Evolutionary conservation across 2,329 filamentous ascomycete genomes (phyloP).

Genomic region (Cladosporium cucumerinum): DNA sequence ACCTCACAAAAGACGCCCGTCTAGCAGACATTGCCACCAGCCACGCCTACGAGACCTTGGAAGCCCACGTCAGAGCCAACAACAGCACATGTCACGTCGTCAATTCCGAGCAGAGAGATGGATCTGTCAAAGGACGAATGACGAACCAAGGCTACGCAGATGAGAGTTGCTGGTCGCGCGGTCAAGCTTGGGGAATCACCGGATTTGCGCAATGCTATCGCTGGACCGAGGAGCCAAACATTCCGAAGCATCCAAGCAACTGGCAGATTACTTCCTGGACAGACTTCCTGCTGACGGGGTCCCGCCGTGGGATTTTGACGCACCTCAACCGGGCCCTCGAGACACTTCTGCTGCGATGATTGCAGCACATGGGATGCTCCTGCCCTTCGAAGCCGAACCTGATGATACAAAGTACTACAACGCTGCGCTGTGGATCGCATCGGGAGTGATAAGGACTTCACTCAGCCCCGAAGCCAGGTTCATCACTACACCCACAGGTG

Average conservation of each 20-base stretch:
- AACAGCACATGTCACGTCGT: conserved; percentile 44
- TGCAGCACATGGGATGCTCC: conserved; percentile 42
- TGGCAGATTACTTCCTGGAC: conserved; percentile 47
- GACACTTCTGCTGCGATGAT: conserved; percentile 43
- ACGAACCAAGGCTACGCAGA: conserved; percentile 49
- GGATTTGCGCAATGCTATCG: conserved; percentile 47
- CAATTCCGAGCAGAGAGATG: conserved; percentile 45
- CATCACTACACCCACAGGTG: background rate
- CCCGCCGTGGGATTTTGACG: conserved; percentile 53
- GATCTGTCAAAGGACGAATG: conserved; percentile 44
- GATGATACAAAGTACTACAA: too few species aligned
- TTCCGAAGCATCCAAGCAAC: conserved; percentile 44
- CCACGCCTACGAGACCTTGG: conserved; percentile 39
- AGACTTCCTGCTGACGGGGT: conserved; percentile 41
- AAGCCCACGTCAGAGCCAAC: conserved; percentile 36
- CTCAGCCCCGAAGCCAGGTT: too few species aligned
- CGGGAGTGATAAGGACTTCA: too few species aligned
- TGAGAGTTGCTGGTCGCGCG: conserved; percentile 46
- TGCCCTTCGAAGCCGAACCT: conserved; percentile 34
- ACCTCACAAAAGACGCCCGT: background rate
- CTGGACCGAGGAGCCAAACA: conserved; percentile 45
- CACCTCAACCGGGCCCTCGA: conserved; percentile 40
- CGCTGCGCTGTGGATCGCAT: too few species aligned
- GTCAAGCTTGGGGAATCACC: conserved; percentile 50
- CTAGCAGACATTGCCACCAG: conserved; percentile 34